Evolutionary conservation across 768 basidiomycete species (phyloP), one percentile per base, ranked within the genome.

Genomic region (Daedaleopsis nitida): DNA sequence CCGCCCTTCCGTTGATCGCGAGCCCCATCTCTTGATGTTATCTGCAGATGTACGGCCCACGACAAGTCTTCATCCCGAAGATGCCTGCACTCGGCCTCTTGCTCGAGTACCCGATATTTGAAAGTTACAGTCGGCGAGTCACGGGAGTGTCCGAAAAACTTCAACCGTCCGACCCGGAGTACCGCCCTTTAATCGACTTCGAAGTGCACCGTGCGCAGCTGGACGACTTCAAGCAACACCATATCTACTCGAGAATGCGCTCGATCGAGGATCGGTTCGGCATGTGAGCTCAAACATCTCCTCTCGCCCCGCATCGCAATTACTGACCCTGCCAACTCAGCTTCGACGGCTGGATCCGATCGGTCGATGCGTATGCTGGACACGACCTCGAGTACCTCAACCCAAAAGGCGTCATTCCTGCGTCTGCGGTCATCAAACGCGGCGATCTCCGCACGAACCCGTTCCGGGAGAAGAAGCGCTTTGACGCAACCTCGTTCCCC

Each of bases 1-100:
- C 13, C 39, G 39, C 39, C 11, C 39, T 42, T 42, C 39, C 39
- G 39, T 42, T 10, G 39, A 17, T 42, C 13, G 39, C 39, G 39
- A 42, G 17, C 5, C 52, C 34, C 58, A 27, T 43, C n/a, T 11
- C 16, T 13, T 42, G 13, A 42, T 42, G 39, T 13, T 42, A 42
- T 32, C 12, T 16, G 9, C 75, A 88, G 92, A 80, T 94, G 16
- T 98, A 91, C 68, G 89, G 88, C 1, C 87, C 89, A 4, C 82
- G 85, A 16, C 77, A 78, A 43, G 91, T 96, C 38, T 85, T 92
- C 70, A 83, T 98, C 21, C 97, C 97, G 17, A 98, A 96, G 77
- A 96, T 98, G 79, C 97, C 97, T 13, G 89, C 95, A 2, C 82
- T 99, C 17, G 97, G 97, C 13, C 82, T 99, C 5, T 78, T 99